phyloP scores from a whole-genome alignment of 192 early-diverging fungal species.

The Gigaspora rosea region DNA sequence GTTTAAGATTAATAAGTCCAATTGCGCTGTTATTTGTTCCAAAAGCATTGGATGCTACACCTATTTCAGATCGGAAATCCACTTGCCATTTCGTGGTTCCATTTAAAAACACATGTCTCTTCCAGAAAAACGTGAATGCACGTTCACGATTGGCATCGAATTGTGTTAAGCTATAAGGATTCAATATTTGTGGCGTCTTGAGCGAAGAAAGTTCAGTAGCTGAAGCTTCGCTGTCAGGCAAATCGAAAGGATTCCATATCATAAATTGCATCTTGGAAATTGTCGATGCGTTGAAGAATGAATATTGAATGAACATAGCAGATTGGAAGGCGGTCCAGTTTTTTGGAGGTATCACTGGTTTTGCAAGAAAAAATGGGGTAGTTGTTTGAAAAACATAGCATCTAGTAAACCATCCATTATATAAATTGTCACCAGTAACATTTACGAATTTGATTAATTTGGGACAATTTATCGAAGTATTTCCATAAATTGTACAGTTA shows the following conservation, averaged over 20 bases:
- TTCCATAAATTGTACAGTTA: constrained; percentile 20
- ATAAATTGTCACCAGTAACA: constrained; percentile 15
- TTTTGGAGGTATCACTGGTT: background rate
- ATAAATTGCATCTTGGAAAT: constrained; percentile 23
- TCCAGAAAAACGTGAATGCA: constrained; percentile 14
- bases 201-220: background rate
- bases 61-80: constrained; percentile 18
- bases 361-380: background rate
- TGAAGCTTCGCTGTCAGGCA: background rate
- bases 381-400: constrained; percentile 29
- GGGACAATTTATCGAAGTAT: background rate
- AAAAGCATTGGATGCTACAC: constrained; percentile 5
- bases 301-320: constrained; percentile 20
- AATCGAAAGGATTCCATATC: constrained; percentile 30
- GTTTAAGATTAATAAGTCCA: constrained; percentile 29
- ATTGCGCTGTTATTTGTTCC: constrained; percentile 6
- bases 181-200: constrained; percentile 14
- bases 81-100: constrained; percentile 15
- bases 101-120: constrained; percentile 12
- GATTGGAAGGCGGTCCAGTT: constrained; percentile 25
- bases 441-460: constrained; percentile 6
- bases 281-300: constrained; percentile 11
- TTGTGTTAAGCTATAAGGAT: constrained; percentile 10
- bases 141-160: constrained; percentile 12
- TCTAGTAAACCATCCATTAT: constrained; percentile 28